Base-by-base conservation (phyloP, 2,329 filamentous ascomycete species). In the Leptographium wingfieldii region DNA sequence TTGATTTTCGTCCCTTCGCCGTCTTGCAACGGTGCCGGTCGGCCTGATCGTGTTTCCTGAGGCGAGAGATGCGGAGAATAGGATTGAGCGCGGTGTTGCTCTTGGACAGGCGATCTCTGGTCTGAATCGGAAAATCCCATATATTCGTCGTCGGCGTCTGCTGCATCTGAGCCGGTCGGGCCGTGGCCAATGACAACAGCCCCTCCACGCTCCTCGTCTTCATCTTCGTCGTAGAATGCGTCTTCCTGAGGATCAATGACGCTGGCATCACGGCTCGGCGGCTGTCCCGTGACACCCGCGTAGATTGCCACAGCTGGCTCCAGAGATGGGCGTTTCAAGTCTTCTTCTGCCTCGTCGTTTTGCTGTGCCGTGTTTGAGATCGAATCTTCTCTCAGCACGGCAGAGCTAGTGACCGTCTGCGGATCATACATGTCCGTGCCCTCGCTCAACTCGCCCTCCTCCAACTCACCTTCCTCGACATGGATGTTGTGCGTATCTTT, bases 401-500 rank as follows among this genome's bases (percentile, higher is more conserved):
- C 55, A 1, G 61, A 60, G 6, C 25, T 40, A 7, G 59, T 29
- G 10, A 33, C 46, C 3, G 66, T 67, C 55, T 65, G 65, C 11
- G 78, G 75, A 56, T 81, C 78, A 62, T 83, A 83, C 2, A 79
- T 66, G 65, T 83, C 79, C 56, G 86, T 90, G 19, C 87, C 88
- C 67, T 95, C 89, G 67, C 94, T 88, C 31, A 72, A 63, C 9
- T 67, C 65, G 31, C 59, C 61, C 5, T 59, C 58, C 7, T 61
- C 53, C 27, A 51, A 11, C 54, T 43, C 35, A 14, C 35, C 54
- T 22, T 43, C 19, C 35, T 38, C 16, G 19, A 16, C 38, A 33
- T 35, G 33, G 49, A 33, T 53, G 54, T 46, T 40, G 46, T 49
- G 51, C 9, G 43, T 9, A 6, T 46, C 43, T 33, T 25, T 52